Evolutionary conservation across 2,329 filamentous ascomycete genomes (phyloP), one percentile per base, ranked within the genome.

Genomic region (Fonsecaea nubica): DNA sequence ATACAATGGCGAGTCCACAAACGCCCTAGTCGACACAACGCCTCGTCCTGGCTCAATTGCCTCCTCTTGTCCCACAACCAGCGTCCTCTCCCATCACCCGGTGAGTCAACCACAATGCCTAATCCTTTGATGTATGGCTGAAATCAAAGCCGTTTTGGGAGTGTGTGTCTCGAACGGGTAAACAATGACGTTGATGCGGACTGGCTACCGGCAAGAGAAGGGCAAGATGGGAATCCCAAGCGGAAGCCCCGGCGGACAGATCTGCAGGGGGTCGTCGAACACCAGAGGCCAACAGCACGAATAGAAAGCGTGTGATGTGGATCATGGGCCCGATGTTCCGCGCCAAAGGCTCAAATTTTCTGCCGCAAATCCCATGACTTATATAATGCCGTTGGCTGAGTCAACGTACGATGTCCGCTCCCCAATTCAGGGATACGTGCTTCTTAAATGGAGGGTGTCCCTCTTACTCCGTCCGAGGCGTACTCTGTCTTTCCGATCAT

Each of bases 281-380:
- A 18, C 45, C 45, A 15, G 15, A 25, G 12, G 12, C 38, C 38
- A 13, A 12, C 13, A 50, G 15, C 38, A 32, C 57, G 25, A 59
- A 59, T 59, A 30, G 30, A 9, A 48, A 18, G n/a, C 30, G 57
- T 10, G 8, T n/a, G 45, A 50, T n/a, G 8, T 50, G 57, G 40
- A 21, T n/a, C 40, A 59, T 59, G 57, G 56, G 36, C 40, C 57
- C 57, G 57, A 30, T 42, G 40, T 59, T 59, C 57, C 57, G 57
- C 57, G 12, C 25, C 57, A 15, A 21, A 59, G 38, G 57, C 36
- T 33, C 30, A 35, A 59, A 59, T 50, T 45, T 33, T 59, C 45
- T 50, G 45, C 45, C 45, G 45, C 45, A 25, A 50, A 50, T 42
- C 40, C 40, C 38, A 40, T 45, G 57, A 50, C 42, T 59, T 36